Evolutionary conservation across 2,329 filamentous ascomycete genomes (phyloP), one percentile per base, ranked within the genome.

Genomic region (Aspergillus texensis): DNA sequence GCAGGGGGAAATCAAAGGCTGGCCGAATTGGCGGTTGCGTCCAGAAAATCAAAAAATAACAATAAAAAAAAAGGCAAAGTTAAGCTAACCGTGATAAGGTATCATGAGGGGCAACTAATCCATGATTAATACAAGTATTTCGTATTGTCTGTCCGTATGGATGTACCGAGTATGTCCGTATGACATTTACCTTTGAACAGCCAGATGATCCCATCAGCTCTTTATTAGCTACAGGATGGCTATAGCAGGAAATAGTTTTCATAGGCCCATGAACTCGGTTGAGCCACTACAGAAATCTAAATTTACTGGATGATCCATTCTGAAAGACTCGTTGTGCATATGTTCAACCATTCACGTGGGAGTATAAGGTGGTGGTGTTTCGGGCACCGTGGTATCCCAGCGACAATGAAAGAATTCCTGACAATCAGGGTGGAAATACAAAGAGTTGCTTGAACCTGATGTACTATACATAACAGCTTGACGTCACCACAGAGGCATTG

Each of bases 321-420:
- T 52, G 8, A 52, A n/a, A 19, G 24, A 30, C 19, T n/a, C 26
- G 19, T 52, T 52, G 26, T 52, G 26, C 46, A 52, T 50, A 16
- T 52, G 48, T 28, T 32, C 48, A 32, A n/a, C 48, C 48, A 28
- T 21, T 34, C 48, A 34, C 48, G 48, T 52, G 28, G n/a, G 34
- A 16, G 26, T 19, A 16, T 28, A 32, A 12, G 28, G n/a, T 6
- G 9, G 9, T 30, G 34, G 34, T 21, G n/a, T 21, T 39, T 19
- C n/a, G 52, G 52, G 32, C 32, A 55, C 32, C 9, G 32, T 55
- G 11, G 52, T 39, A 55, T 55, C 16, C 32, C 39, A 39, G 21
- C 39, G 52, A 55, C 52, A 55, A 55, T 55, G 32, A 55, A 34
- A 36, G 24, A 41, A 55, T 55, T 55, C 30, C 36, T 54, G 36